These are phyloP conservation scores for Phytophthora tentaculata DNA, from an alignment of 352 stramenopile genomes.

Conservation along the genomic window DNA sequence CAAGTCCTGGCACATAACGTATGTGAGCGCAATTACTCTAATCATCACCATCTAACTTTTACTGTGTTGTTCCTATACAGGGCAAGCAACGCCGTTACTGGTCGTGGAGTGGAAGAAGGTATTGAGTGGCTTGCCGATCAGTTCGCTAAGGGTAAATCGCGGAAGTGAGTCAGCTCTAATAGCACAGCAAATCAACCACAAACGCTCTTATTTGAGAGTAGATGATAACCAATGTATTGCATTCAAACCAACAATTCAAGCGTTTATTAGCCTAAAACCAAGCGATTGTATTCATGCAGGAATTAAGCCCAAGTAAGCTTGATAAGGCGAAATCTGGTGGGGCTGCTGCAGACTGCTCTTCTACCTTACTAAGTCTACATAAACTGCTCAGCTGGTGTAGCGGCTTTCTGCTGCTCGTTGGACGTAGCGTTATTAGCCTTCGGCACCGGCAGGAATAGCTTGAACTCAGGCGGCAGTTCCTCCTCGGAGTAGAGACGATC, in stretches of 20 bases:
- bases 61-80: constrained; percentile 34
- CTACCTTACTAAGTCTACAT: constrained; percentile 41
- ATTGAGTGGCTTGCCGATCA: constrained; percentile 85
- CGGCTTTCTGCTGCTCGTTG: constrained; percentile 53
- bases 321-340: neutral
- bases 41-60: neutral
- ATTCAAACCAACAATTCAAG: constrained; percentile 8
- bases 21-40: constrained; percentile 22
- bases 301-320: neutral
- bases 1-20: constrained; percentile 89
- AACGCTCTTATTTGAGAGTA: constrained; percentile 4
- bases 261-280: neutral
- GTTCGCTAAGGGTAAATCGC: constrained; percentile 64
- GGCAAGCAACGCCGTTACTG: constrained; percentile 84
- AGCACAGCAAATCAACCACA: constrained; percentile 5
- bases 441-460: constrained; percentile 96
- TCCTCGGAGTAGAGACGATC: constrained; percentile 97
- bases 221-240: constrained; percentile 25
- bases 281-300: no score
- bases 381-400: constrained; percentile 40
- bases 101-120: constrained; percentile 80
- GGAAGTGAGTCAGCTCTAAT: constrained; percentile 44
- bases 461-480: constrained; percentile 97
- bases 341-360: neutral
- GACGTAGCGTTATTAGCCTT: constrained; percentile 75